These are phyloP conservation scores for Antitrichia curtipendula DNA, from an alignment of 225 moss, liverwort and hornwort species.

Conservation along the genomic window DNA sequence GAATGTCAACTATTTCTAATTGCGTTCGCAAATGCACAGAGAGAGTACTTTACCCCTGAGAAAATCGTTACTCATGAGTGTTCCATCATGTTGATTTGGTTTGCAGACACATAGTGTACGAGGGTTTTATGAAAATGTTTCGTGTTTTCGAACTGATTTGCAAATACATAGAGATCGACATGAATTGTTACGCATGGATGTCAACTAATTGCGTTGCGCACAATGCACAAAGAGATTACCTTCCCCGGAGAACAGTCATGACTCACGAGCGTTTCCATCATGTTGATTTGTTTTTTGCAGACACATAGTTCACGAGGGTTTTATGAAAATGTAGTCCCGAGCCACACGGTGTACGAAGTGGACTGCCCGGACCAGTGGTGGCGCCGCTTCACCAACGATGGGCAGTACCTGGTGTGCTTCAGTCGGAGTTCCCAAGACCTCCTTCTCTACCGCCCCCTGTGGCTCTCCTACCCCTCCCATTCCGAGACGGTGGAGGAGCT, in stretches of 20 bases:
- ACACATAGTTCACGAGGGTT: slow-evolving; percentile 46
- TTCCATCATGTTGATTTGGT: not conserved
- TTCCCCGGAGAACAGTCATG: not conserved
- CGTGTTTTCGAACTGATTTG: not conserved
- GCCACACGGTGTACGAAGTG: slow-evolving; percentile 76
- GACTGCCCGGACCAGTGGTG: slow-evolving; percentile 77
- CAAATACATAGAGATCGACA: not conserved
- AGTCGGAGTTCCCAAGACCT: slow-evolving; percentile 59
- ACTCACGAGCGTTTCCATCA: not conserved
- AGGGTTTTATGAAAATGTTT: slow-evolving; percentile 62
- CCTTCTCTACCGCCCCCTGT: slow-evolving; percentile 55
- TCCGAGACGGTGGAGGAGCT: slow-evolving; percentile 41
- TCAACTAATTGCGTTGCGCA: not conserved
- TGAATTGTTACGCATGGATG: not conserved
- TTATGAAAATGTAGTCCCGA: slow-evolving; percentile 80
- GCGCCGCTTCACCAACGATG: slow-evolving; percentile 82
- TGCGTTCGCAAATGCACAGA: not conserved
- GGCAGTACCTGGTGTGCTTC: slow-evolving; percentile 81
- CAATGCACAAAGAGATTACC: not conserved
- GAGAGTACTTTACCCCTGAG: not conserved
- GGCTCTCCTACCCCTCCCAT: slow-evolving; percentile 49
- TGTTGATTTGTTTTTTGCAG: not conserved
- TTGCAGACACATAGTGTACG: slow-evolving; percentile 23
- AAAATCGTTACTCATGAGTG: not conserved
- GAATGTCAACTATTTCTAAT: not conserved